These are phyloP conservation scores for Auriscalpium microsporum DNA, from an alignment of 768 basidiomycete genomes.

Conservation along the genomic window DNA sequence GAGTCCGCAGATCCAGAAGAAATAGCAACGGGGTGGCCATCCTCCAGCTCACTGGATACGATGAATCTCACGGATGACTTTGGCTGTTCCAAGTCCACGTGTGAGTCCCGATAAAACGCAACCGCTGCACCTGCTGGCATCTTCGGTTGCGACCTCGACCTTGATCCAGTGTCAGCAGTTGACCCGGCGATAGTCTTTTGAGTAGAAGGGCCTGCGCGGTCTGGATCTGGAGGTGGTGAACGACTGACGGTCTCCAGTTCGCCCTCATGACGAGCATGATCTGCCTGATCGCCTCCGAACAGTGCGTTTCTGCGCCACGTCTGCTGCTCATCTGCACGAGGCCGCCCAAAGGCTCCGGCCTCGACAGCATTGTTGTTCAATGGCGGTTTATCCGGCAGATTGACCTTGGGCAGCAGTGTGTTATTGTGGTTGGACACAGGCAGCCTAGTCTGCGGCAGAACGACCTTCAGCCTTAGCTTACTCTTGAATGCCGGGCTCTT, in stretches of 20 bases:
- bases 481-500: slow-evolving; percentile 29
- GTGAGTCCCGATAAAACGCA: slow-evolving; percentile 63
- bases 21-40: slow-evolving; percentile 2
- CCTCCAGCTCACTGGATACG: slow-evolving; percentile 70
- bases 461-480: slow-evolving; percentile 27
- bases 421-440: background rate
- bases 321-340: slow-evolving; percentile 26
- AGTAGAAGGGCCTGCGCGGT: slow-evolving; percentile 21
- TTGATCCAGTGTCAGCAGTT: slow-evolving; percentile 17
- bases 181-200: background rate
- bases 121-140: slow-evolving; percentile 66
- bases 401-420: slow-evolving; percentile 26
- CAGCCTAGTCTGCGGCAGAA: slow-evolving; percentile 23
- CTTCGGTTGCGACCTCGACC: slow-evolving; percentile 52
- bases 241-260: slow-evolving; percentile 50
- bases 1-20: background rate
- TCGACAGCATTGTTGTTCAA: background rate
- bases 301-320: slow-evolving; percentile 32
- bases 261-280: slow-evolving; percentile 15
- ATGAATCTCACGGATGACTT: slow-evolving; percentile 61
- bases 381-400: slow-evolving; percentile 27
- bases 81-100: slow-evolving; percentile 40
- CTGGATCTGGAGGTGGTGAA: slow-evolving; percentile 52
- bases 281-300: slow-evolving; percentile 15
- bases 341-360: slow-evolving; percentile 23